Conservation (phyloP, 78 protist genomes). For the Guillardia theta region DNA sequence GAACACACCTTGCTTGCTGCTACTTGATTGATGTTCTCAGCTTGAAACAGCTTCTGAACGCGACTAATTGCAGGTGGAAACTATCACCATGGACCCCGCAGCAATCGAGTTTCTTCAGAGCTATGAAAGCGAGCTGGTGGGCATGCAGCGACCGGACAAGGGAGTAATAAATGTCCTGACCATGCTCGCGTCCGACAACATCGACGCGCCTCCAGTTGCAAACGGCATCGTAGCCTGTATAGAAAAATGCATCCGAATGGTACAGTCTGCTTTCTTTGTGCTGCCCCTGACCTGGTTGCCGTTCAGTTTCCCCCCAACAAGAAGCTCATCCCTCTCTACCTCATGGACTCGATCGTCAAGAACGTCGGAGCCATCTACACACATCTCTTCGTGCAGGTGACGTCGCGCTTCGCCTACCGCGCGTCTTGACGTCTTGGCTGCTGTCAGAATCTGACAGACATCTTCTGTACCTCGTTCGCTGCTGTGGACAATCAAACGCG, state of each 20-base stretch:
- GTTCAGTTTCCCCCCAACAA: not conserved
- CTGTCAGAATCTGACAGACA: not conserved
- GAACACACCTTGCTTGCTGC: too few species aligned
- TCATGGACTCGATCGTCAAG: slow-evolving; percentile 32
- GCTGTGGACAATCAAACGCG: not conserved
- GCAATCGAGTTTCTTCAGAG: not conserved
- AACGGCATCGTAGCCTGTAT: not conserved
- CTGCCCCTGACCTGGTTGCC: too few species aligned
- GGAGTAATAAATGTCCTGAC: not conserved
- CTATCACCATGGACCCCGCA: not conserved
- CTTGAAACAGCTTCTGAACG: too few species aligned
- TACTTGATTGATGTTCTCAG: too few species aligned
- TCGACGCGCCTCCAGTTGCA: not conserved
- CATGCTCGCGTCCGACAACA: not conserved
- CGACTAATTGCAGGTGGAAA: too few species aligned
- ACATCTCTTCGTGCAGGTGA: not conserved
- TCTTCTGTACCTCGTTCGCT: not conserved
- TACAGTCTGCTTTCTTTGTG: too few species aligned
- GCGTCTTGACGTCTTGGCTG: too few species aligned
- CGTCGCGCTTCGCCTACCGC: too few species aligned
- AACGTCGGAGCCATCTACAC: not conserved
- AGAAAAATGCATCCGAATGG: not conserved
- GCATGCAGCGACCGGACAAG: not conserved
- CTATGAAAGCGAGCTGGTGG: not conserved
- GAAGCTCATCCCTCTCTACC: not conserved